Percentiles rank a stretch among this genome's conserved stretches.
These are phyloP conservation scores for Stephanodiscus minutulus DNA, from an alignment of 108 stramenopile genomes.

Conservation along the genomic window DNA sequence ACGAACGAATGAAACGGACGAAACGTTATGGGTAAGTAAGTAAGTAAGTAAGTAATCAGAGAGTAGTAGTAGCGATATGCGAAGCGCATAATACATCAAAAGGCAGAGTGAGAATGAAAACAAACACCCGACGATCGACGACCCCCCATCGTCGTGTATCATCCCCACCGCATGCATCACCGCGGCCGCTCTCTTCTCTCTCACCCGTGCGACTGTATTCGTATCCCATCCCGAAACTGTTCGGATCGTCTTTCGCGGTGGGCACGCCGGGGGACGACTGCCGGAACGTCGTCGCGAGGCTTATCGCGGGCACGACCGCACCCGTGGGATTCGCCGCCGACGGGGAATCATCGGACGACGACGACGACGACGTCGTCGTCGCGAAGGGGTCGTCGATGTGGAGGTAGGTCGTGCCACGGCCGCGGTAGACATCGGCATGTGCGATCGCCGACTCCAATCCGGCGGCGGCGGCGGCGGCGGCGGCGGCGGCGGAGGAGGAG, in stretches of 20 bases:
- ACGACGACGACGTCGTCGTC: neutral
- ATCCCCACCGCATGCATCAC: no score
- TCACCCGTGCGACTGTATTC: constrained; percentile 74
- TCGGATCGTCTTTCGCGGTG: constrained; percentile 64
- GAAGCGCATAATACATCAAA: no score
- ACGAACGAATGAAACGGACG: no score
- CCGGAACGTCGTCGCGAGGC: constrained; percentile 79
- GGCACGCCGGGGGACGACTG: constrained; percentile 71
- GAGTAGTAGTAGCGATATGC: no score
- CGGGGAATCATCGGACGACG: neutral
- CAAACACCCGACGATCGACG: no score
- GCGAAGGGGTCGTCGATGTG: constrained; percentile 47
- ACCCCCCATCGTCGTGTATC: no score
- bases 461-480: neutral
- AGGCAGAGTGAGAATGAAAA: no score
- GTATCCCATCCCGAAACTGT: constrained; percentile 84
- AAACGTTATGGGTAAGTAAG: no score
- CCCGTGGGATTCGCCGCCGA: constrained; percentile 67
- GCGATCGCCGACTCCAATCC: constrained; percentile 26
- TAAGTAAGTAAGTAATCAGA: no score
- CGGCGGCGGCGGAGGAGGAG: no score
- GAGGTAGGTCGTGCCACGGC: constrained; percentile 55
- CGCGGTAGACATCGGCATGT: constrained; percentile 45
- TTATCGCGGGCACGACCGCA: constrained; percentile 77
- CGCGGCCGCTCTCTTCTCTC: no score